Evolutionary conservation across 306 rosid genomes (phyloP), one percentile per base, ranked within the genome.

Genomic region (Lupinus albus): DNA sequence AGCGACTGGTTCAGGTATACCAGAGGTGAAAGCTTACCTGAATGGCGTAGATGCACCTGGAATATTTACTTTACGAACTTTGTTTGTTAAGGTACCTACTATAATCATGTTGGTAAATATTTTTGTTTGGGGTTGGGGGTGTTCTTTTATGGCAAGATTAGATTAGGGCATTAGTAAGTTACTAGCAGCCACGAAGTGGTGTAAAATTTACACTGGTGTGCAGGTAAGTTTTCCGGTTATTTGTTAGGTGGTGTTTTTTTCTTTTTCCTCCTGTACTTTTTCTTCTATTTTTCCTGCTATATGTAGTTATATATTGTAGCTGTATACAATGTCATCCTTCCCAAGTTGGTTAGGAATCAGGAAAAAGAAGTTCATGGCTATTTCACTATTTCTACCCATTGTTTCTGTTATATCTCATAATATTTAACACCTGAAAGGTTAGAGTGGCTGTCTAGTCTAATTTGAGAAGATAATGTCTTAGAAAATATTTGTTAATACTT

Each of bases 11-110:
- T 94, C 99, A 8, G 99, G 97, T 50, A 88, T 90, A 79, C 95
- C 97, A 15, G 99, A 94, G 77, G 97, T 94, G 77, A 94, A 94
- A 71, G 99, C 99, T 13, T 94, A 94, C 68, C 78, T 94, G 48
- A 93, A 93, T 56, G 99, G 99, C 1, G 97, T 93, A 20, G 95
- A 93, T 33, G 87, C 99, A 4, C 99, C 97, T 4, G 96, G 91
- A 68, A 86, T 94, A 25, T 84, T 76, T 65, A 80, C 92, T 6
- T 4, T 77, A 1, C 80, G 42, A 45, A 90, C 97, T 44, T 84
- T 94, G 67, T 36, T 84, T 17, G 91, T 94, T 53, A 94, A 94
- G 99, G 97, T 88, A 25, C 4, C 30, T 2, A 62, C 53, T 88
- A 60, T 59, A 0, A 32, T 11, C 15, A 15, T 48, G 9, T 10